These are phyloP conservation scores for Stentor coeruleus DNA, from an alignment of 73 alveolate species.

Conservation along the genomic window DNA sequence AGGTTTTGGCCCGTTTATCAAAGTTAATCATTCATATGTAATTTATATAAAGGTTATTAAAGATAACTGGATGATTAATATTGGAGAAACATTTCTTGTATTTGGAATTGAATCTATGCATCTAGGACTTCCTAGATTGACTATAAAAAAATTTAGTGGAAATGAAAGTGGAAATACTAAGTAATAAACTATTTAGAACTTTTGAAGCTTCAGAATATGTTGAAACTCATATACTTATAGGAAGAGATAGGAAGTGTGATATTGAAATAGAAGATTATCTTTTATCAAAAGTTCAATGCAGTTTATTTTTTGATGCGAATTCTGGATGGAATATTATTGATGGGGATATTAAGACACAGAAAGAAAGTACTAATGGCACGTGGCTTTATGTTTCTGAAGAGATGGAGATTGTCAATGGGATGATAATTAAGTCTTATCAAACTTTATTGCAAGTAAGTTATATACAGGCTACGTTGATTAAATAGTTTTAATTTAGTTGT, in stretches of 20 bases:
- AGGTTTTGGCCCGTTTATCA: constrained; percentile 82
- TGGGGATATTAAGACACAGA: constrained; percentile 54
- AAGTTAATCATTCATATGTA: constrained; percentile 51
- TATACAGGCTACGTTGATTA: not conserved
- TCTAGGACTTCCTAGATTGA: not conserved
- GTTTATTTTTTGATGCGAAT: constrained; percentile 31
- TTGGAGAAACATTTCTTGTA: constrained; percentile 63
- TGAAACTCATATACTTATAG: constrained; percentile 30
- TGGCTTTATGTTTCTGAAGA: constrained; percentile 85
- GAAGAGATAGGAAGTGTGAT: constrained; percentile 70
- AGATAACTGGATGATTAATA: constrained; percentile 69
- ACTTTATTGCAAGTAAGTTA: constrained; percentile 52
- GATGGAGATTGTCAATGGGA: constrained; percentile 55
- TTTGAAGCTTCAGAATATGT: constrained; percentile 22
- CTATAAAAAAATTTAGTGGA: not conserved
- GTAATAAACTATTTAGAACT: not conserved
- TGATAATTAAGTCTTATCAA: constrained; percentile 77
- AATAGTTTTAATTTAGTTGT: too few relatives aligned
- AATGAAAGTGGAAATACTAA: not conserved
- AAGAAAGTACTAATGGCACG: constrained; percentile 85
- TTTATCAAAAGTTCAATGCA: constrained; percentile 66
- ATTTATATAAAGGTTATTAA: constrained; percentile 32
- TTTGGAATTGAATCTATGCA: not conserved
- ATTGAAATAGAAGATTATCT: constrained; percentile 72
- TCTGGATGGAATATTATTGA: constrained; percentile 63